Evolutionary conservation across 2,329 filamentous ascomycete species (phyloP), one percentile per base, ranked within the genome.

Genomic region (Tolypocladium album): DNA sequence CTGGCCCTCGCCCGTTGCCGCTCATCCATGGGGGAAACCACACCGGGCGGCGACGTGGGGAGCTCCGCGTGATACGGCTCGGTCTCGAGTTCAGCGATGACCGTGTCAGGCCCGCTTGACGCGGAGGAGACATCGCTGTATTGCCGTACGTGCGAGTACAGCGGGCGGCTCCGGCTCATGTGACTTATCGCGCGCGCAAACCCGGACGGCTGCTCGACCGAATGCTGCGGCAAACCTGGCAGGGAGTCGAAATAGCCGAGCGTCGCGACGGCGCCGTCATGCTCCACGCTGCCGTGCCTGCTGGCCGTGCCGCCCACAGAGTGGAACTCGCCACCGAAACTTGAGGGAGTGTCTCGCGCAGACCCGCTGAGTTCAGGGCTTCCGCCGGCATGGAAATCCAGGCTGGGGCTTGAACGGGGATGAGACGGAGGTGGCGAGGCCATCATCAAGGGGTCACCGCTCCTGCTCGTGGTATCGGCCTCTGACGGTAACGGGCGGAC

Each of bases 101-200:
- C 2, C 63, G 27, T 40, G 15, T 53, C 45, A 62, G 15, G 61
- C 4, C 64, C 66, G 52, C 73, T 74, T 50, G 74, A 74, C 5
- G 72, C 67, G 56, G 80, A 78, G 52, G 78, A 81, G 6, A 74
- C 71, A 61, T 78, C 74, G 66, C 78, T 81, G 53, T 67, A 67
- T 7, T 78, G 70, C 2, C 79, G 75, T 55, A 71, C 69, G 58
- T 79, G 78, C 2, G 62, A 63, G 59, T 71, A 71, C 4, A 65
- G 67, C 17, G 67, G 69, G 57, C 74, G 71, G 3, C 76, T 78
- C 38, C 67, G 67, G 63, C 73, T 77, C 36, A 62, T 65, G 3
- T 71, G 67, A 42, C 70, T 65, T 36, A 65, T 62, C 8, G 65
- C 67, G 42, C 64, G 62, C 58, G 67, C 59, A 58, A 68, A 60